Evolutionary conservation across 2,329 filamentous ascomycete genomes (phyloP).

Genomic region (Emericellopsis cladophorae): DNA sequence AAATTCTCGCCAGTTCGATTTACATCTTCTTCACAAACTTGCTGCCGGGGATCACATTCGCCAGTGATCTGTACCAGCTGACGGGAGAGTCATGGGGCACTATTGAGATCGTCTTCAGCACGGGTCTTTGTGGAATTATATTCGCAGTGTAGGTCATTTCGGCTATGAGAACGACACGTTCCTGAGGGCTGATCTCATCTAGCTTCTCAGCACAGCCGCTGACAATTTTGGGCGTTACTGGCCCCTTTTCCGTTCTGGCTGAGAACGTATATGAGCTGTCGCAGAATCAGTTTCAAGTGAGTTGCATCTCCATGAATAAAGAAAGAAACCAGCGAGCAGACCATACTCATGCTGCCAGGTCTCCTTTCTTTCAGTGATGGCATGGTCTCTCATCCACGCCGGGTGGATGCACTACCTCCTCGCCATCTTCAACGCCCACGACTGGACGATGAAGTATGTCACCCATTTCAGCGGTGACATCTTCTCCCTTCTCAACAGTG

Average conservation of each 20-base stretch:
- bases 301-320: constrained; percentile 1
- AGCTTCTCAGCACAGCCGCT: constrained; percentile 47
- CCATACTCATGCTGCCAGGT: constrained; percentile 21
- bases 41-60: constrained; percentile 54
- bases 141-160: constrained; percentile 40
- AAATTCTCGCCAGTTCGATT: constrained; percentile 49
- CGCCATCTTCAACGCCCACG: constrained; percentile 54
- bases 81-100: constrained; percentile 53
- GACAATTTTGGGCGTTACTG: constrained; percentile 53
- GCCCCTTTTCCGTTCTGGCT: constrained; percentile 53
- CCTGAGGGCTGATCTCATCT: background rate
- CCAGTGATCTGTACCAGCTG: constrained; percentile 48
- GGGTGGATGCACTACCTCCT: constrained; percentile 53
- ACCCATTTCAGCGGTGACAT: constrained; percentile 55
- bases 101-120: constrained; percentile 55
- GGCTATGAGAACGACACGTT: background rate
- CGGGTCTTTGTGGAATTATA: constrained; percentile 48
- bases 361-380: constrained; percentile 54
- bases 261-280: constrained; percentile 53
- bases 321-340: too few relatives aligned
- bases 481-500: constrained; percentile 52
- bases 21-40: constrained; percentile 58
- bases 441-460: constrained; percentile 60
- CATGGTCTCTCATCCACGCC: constrained; percentile 53
- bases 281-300: constrained; percentile 37